These are phyloP conservation scores for Clonostachys solani DNA, from an alignment of 2,329 filamentous ascomycete genomes.

Conservation along the genomic window DNA sequence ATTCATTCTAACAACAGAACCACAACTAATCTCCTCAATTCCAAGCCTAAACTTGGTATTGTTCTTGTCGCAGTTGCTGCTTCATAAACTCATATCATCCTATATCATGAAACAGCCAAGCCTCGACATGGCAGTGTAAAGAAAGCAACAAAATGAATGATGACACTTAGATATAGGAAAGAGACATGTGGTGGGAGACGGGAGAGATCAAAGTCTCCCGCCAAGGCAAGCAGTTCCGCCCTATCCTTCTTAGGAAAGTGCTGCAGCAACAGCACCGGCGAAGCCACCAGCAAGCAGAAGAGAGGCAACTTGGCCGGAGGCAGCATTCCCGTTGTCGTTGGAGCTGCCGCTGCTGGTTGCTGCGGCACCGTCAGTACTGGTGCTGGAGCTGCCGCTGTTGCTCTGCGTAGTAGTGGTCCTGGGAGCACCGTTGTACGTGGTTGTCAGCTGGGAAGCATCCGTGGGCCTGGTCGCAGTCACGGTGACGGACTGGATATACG, in stretches of 20 bases:
- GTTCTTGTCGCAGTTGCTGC: too few relatives aligned
- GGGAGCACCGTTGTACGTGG: slow-evolving; percentile 18
- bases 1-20: too few relatives aligned
- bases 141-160: too few relatives aligned
- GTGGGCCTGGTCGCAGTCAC: slow-evolving; percentile 24
- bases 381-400: background rate
- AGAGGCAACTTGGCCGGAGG: slow-evolving; percentile 1
- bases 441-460: slow-evolving; percentile 23
- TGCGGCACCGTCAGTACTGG: slow-evolving; percentile 1
- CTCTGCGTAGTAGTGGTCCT: background rate
- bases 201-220: background rate
- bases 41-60: too few relatives aligned
- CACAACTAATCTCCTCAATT: too few relatives aligned
- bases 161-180: too few relatives aligned
- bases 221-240: too few relatives aligned
- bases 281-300: slow-evolving; percentile 2
- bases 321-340: slow-evolving; percentile 1
- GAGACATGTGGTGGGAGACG: background rate
- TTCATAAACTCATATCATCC: too few relatives aligned
- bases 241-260: background rate
- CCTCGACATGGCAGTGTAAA: too few relatives aligned
- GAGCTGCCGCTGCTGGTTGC: slow-evolving; percentile 1
- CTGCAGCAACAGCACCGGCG: slow-evolving; percentile 1
- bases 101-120: too few relatives aligned
- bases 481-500: slow-evolving; percentile 16